Evolutionary conservation across 2,329 filamentous ascomycete species (phyloP).

Genomic region (Lasiodiplodia citricola): DNA sequence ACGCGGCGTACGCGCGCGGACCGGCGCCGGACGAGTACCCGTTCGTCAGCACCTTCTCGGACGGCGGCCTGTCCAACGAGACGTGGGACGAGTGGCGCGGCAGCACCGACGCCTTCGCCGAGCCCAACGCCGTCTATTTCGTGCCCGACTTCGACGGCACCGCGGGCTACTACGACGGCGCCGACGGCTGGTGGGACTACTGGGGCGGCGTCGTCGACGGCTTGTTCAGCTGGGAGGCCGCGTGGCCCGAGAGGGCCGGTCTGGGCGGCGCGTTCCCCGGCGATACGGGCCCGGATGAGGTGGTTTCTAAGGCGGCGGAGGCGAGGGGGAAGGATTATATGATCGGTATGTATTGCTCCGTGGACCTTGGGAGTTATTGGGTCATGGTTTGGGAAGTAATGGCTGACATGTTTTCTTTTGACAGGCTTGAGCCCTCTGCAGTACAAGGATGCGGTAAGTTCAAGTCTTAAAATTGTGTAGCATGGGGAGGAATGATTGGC

Average conservation of each 20-base stretch:
- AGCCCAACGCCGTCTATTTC: slow-evolving; percentile 34
- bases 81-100: slow-evolving; percentile 36
- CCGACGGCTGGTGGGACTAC: slow-evolving; percentile 35
- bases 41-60: slow-evolving; percentile 41
- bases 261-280: slow-evolving; percentile 30
- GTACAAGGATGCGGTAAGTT: slow-evolving; percentile 37
- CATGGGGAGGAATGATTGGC: background rate
- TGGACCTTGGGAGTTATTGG: background rate
- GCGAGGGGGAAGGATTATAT: slow-evolving; percentile 42
- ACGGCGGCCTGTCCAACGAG: slow-evolving; percentile 32
- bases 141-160: slow-evolving; percentile 39
- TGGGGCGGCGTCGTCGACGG: slow-evolving; percentile 44
- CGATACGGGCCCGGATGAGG: slow-evolving; percentile 36
- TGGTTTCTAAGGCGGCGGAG: slow-evolving; percentile 33
- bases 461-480: background rate
- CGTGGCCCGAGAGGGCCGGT: slow-evolving; percentile 37
- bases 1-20: slow-evolving; percentile 1
- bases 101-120: background rate
- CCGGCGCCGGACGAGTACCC: slow-evolving; percentile 34
- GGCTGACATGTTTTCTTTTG: background rate
- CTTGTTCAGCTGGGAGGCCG: slow-evolving; percentile 47
- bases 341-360: slow-evolving; percentile 35
- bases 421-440: slow-evolving; percentile 32
- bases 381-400: background rate
- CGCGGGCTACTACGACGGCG: slow-evolving; percentile 40